phyloP scores from a whole-genome alignment of 352 stramenopile species.

The Phytophthora multivora region DNA sequence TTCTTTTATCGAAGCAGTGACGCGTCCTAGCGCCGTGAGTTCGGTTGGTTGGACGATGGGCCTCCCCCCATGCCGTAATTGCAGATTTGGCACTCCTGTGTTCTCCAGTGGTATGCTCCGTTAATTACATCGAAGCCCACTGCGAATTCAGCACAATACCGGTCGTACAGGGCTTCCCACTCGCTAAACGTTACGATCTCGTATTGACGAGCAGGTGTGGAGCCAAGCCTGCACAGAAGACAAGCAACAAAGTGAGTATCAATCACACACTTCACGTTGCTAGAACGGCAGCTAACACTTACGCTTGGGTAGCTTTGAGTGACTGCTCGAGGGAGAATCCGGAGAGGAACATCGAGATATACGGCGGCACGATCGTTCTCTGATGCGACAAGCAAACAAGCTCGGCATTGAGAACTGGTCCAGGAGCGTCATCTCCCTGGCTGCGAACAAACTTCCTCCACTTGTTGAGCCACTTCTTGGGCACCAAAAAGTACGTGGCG shows the following conservation, averaged over 20 bases:
- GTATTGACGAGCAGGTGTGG: conserved; percentile 69
- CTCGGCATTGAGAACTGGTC: conserved; percentile 81
- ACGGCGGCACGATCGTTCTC: conserved; percentile 76
- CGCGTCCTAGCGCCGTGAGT: conserved; percentile 38
- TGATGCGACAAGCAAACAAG: conserved; percentile 83
- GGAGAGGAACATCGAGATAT: conserved; percentile 88
- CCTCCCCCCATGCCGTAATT: conserved; percentile 70
- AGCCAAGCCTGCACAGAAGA: conserved; percentile 42
- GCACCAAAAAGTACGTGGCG: conserved; percentile 78
- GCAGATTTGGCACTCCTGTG: conserved; percentile 78
- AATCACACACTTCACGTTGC: not conserved
- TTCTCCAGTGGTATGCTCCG: conserved; percentile 85
- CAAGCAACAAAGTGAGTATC: not conserved
- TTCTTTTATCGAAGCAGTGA: too few species aligned
- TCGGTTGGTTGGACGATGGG: conserved; percentile 45
- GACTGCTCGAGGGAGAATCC: conserved; percentile 82
- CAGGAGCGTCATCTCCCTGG: conserved; percentile 55
- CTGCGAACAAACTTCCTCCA: conserved; percentile 82
- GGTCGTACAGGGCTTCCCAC: conserved; percentile 82
- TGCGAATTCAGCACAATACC: conserved; percentile 81
- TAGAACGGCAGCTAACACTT: conserved; percentile 23
- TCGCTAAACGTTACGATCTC: conserved; percentile 85
- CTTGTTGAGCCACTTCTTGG: conserved; percentile 83
- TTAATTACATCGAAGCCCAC: conserved; percentile 83
- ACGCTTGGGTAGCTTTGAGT: conserved; percentile 75